Conservation (phyloP, 805 yeast genomes). For the Torulaspora quercuum region DNA sequence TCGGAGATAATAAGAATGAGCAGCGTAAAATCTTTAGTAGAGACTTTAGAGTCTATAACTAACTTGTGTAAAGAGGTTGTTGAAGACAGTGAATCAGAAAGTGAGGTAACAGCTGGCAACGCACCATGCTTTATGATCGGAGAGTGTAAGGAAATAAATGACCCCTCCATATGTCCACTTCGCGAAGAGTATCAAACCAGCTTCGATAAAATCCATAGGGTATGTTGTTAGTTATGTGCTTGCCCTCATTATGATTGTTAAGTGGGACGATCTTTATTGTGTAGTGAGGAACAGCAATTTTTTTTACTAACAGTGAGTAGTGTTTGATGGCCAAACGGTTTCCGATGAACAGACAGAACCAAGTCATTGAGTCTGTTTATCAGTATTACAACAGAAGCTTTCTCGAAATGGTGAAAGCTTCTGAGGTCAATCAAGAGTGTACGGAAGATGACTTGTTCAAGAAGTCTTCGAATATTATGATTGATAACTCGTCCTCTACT, state of each 20-base stretch:
- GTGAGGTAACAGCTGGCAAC: too few species aligned
- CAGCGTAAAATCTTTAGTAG: too few species aligned
- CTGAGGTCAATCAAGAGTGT: background rate
- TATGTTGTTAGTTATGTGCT: background rate
- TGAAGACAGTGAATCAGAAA: too few species aligned
- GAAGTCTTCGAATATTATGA: too few species aligned
- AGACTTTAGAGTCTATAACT: too few species aligned
- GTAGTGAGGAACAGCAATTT: too few species aligned
- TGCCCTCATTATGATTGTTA: background rate
- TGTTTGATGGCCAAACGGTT: too few species aligned
- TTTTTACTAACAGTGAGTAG: too few species aligned
- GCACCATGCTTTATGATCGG: too few species aligned
- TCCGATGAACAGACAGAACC: background rate
- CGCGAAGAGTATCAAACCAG: background rate
- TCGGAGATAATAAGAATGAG: background rate
- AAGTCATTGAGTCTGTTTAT: background rate
- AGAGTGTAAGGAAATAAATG: background rate
- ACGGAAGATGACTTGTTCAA: too few species aligned
- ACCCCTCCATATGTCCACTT: background rate
- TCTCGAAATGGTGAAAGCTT: background rate
- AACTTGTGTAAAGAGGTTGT: background rate
- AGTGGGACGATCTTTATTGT: background rate
- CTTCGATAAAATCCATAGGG: conserved; percentile 1
- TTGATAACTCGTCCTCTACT: too few species aligned
- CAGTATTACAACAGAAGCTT: background rate